Base-by-base conservation (phyloP, 768 basidiomycete species). In the Podaxis pistillaris region DNA sequence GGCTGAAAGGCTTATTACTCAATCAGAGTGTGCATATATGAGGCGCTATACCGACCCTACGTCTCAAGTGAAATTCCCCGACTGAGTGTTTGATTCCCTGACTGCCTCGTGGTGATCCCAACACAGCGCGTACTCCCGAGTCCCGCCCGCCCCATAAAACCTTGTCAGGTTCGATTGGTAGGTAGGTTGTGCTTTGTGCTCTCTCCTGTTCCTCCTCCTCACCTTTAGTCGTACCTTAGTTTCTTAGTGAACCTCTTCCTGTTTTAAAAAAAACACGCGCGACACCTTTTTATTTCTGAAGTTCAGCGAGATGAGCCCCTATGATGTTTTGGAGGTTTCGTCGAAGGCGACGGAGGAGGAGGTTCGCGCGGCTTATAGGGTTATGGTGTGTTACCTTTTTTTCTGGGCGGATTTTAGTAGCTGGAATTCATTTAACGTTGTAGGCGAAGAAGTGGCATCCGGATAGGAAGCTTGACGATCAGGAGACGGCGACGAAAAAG, bases 371-470 rank as follows among this genome's bases (percentile, higher is more conserved):
- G 59, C 59, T 41, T 60, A 60, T 53, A 60, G 30, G 41, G 37
- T 13, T 28, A 60, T 60, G 59, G 59, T 60, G 3, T 28, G 59
- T 60, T 50, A 12, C 19, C 19, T 50, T 5, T 2, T n/a, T 15
- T 52, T 22, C 7, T 12, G 46, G 30, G 4, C 22, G 9, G 30
- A 17, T 19, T 2, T 26, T n/a, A 11, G 7, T 13, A n/a, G 4
- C 24, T 22, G 9, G 49, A 6, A 24, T 9, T 19, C 30, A 0
- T 6, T 51, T 30, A 4, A 15, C 41, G 12, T 46, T 26, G 7
- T 30, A 60, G 59, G 59, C 59, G 38, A 60, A 60, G 26, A 52
- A 53, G 15, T 60, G 59, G 59, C 59, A 60, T 60, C 59, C 59
- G 24, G 59, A 60, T 37, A 52, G 59, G 37, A 63, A 40, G 12